Conservation (phyloP, 2,329 filamentous ascomycete species). For the Fusarium sp. region DNA sequence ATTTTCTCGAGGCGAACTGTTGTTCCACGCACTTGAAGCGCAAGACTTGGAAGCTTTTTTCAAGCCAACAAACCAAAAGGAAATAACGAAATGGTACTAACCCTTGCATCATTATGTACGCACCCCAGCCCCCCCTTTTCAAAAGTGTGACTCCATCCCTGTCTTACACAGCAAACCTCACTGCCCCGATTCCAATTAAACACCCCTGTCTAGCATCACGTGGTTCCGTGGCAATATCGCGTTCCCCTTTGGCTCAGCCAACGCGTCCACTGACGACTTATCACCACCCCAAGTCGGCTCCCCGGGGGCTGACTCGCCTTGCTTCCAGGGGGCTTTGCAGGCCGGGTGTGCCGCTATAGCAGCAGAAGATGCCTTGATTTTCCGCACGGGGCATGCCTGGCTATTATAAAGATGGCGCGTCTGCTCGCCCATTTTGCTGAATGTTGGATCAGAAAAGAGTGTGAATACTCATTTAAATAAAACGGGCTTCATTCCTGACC, state of each 20-base stretch:
- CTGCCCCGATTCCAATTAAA: conserved; percentile 19
- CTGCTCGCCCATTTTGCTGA: conserved; percentile 11
- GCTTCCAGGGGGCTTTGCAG: conserved; percentile 17
- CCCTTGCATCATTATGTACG: conserved; percentile 21
- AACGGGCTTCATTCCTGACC: conserved; percentile 36
- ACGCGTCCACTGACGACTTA: conserved; percentile 38
- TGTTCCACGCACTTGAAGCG: conserved; percentile 1
- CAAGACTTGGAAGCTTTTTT: not conserved
- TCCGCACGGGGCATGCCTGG: conserved; percentile 40
- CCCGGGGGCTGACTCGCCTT: conserved; percentile 38
- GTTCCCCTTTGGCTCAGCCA: not conserved
- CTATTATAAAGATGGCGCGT: conserved; percentile 44
- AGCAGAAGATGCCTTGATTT: conserved; percentile 33
- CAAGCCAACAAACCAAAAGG: not conserved
- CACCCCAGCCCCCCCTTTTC: conserved; percentile 26
- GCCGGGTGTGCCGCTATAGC: conserved; percentile 37
- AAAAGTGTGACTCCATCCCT: conserved; percentile 17
- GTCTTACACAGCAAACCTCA: not conserved
- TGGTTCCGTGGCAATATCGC: conserved; percentile 27
- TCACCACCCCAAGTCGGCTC: conserved; percentile 26
- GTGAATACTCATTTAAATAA: conserved; percentile 2
- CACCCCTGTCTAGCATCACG: conserved; percentile 26
- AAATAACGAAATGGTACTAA: conserved; percentile 6
- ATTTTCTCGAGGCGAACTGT: conserved; percentile 3
- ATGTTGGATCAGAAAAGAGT: conserved; percentile 36